Evolutionary conservation across 164 flowering plant genomes (phyloP).

Genomic region (Umbilicus rupestris): DNA sequence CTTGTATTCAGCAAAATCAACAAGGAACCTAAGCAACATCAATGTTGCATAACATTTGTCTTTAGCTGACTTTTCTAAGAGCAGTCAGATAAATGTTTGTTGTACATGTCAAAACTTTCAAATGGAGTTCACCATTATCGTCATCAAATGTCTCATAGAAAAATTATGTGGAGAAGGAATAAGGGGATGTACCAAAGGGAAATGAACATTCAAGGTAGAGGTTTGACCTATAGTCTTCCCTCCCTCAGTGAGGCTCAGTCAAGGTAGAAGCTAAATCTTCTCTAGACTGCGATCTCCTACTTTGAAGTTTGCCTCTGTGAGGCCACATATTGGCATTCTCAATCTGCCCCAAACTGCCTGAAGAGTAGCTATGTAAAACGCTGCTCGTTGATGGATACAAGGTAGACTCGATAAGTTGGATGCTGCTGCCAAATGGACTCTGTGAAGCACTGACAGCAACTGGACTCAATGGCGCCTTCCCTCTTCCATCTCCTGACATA

Average conservation of each 20-base stretch:
- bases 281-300: constrained; percentile 94
- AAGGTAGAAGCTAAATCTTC: constrained; percentile 83
- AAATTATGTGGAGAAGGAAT: constrained; percentile 2
- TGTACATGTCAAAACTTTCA: background rate
- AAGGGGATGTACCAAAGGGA: constrained; percentile 1
- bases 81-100: too few species aligned
- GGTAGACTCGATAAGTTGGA: constrained; percentile 66
- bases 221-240: constrained; percentile 34
- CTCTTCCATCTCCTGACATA: constrained; percentile 71
- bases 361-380: constrained; percentile 77
- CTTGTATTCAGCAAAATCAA: too few species aligned
- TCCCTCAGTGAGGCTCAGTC: constrained; percentile 59
- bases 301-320: constrained; percentile 85
- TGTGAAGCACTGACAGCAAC: constrained; percentile 46
- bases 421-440: constrained; percentile 56
- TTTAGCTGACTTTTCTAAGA: too few species aligned
- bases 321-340: constrained; percentile 60
- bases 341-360: constrained; percentile 80
- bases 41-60: too few species aligned
- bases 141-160: constrained; percentile 1
- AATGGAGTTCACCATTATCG: constrained; percentile 7
- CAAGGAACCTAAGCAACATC: too few species aligned
- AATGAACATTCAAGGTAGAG: background rate
- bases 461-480: constrained; percentile 89
- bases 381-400: constrained; percentile 54